Evolutionary conservation across 495 filamentous ascomycete species (phyloP).

Genomic region (Melanomma pulvis-pyrius): DNA sequence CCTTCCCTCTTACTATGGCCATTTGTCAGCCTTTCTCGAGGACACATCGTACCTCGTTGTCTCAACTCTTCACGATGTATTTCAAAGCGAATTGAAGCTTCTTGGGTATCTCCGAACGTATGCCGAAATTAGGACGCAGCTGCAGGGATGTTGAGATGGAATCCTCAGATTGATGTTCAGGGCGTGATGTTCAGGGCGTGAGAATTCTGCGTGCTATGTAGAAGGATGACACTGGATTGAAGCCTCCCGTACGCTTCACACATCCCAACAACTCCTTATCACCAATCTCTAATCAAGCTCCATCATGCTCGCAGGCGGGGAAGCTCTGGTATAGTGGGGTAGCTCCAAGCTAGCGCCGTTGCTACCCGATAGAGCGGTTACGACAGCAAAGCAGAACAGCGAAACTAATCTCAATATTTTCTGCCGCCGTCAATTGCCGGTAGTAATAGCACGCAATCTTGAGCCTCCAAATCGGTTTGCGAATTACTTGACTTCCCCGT

Average conservation of each 20-base stretch:
- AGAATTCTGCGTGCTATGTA: not conserved
- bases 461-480: not conserved
- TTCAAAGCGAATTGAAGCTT: not conserved
- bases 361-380: not conserved
- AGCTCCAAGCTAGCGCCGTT: constrained; percentile 1
- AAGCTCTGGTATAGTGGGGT: constrained; percentile 5
- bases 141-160: not conserved
- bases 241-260: too few relatives aligned
- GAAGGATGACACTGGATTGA: too few relatives aligned
- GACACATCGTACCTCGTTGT: not conserved
- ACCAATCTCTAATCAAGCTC: not conserved
- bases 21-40: not conserved
- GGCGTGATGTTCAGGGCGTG: not conserved
- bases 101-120: not conserved
- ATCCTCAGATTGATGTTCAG: not conserved
- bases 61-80: not conserved
- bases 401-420: not conserved
- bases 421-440: not conserved
- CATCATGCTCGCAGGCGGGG: not conserved
- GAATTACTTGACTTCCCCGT: not conserved
- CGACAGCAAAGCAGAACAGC: too few relatives aligned
- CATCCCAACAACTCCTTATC: not conserved
- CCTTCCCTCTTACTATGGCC: not conserved
- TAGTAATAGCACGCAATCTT: not conserved
- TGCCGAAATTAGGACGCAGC: not conserved